Base-by-base conservation (phyloP, 2,329 filamentous ascomycete species). In the Xylogone sp. region DNA sequence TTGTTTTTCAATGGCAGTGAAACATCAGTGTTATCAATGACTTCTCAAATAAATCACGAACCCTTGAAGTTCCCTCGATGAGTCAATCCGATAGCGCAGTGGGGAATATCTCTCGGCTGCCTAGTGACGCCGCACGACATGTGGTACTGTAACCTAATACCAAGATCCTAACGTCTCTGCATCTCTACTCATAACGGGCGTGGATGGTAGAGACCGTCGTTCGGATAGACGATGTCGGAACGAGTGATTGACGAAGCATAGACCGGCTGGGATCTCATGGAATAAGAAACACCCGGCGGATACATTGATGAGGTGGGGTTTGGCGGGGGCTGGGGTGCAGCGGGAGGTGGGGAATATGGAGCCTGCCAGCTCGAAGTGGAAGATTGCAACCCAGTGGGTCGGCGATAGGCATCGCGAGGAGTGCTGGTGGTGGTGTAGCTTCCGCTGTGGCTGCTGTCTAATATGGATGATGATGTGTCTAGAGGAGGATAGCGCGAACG, bases 271-370 rank as follows among this genome's bases (percentile, higher is more conserved):
- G 34, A 7, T 16, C 34, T 39, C 6, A 16, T 18, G 34, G 34
- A 39, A 39, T 16, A 39, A 9, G 34, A 7, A 5, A 39, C 34
- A 39, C 34, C 34, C 12, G 34, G 34, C 5, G 34, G 34, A 18
- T 39, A 39, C 34, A 39, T 16, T 39, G 34, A 16, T 18, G 34
- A 39, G 5, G 46, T 22, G 16, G 50, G 48, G 34, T 55, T 57
- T 45, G 46, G 45, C 12, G 58, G 55, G 22, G 59, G 29, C 42
- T 55, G 56, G 49, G 56, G 53, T 2, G 43, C 53, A 3, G 49
- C 18, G 8, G 56, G 55, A 18, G 48, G 51, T 46, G 21, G 50
- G 34, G 34, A 13, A 39, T 4, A 18, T 18, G n/a, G n/a, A 39
- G 34, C 34, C n/a, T n/a, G n/a, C n/a, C n/a, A n/a, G n/a, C n/a